phyloP scores from a whole-genome alignment of 495 filamentous ascomycete genomes.

The Monascus purpureus region DNA sequence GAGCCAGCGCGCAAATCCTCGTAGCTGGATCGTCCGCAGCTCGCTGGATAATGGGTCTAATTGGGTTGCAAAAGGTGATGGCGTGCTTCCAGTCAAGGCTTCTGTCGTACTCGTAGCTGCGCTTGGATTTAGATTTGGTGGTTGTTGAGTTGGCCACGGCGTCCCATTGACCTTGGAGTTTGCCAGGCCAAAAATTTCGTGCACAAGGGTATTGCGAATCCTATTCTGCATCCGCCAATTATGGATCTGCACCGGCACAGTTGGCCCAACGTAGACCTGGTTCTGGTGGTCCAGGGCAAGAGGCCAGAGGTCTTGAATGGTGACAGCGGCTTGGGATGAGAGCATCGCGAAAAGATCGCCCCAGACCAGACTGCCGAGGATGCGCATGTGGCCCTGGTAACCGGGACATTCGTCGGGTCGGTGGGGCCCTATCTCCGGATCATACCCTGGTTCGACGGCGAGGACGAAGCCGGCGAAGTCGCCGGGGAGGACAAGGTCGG shows the following conservation, averaged over 20 bases:
- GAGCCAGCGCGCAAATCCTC: no score
- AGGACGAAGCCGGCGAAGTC: constrained; percentile 14
- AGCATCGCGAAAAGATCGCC: constrained; percentile 16
- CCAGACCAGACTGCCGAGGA: constrained; percentile 21
- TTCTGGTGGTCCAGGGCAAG: constrained; percentile 17
- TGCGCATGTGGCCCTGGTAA: constrained; percentile 15
- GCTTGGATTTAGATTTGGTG: no score
- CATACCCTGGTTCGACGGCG: constrained; percentile 13
- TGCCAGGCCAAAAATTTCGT: no score
- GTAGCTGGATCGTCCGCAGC: no score
- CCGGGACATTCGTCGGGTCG: constrained; percentile 10
- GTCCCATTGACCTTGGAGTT: no score
- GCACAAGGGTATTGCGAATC: no score
- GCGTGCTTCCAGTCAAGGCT: no score
- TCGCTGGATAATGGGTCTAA: no score
- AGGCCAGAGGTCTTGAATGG: constrained; percentile 17
- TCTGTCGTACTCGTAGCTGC: no score
- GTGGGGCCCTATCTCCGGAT: constrained; percentile 3
- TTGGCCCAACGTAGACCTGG: constrained; percentile 20
- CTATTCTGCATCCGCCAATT: constrained; percentile 14
- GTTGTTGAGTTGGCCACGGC: no score
- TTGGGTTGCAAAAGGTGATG: no score
- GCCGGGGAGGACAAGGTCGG: constrained; percentile 3
- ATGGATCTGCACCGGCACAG: constrained; percentile 7
- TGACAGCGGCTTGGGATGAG: constrained; percentile 1